Evolutionary conservation across 805 yeast genomes (phyloP).

Genomic region (Pichia phayaonensis): DNA sequence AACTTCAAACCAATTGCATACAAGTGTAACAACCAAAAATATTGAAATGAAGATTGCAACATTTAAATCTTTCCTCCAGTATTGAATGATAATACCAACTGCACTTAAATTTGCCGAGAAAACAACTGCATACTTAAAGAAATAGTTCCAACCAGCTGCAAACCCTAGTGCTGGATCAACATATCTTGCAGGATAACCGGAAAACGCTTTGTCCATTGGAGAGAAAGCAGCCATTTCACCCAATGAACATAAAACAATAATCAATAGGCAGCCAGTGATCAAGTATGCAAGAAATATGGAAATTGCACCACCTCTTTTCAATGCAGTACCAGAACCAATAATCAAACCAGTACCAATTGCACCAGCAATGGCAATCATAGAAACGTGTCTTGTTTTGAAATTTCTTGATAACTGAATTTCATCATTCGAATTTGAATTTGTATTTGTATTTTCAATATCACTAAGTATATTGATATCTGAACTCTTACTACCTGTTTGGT

Average conservation of each 20-base stretch:
- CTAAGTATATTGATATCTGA: not conserved
- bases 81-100: conserved; percentile 39
- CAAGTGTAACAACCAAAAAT: too few relatives aligned
- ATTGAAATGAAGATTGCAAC: conserved; percentile 39
- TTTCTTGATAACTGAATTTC: conserved; percentile 2
- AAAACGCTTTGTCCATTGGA: too few relatives aligned
- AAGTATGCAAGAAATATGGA: conserved; percentile 33
- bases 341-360: conserved; percentile 42
- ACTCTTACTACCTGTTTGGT: not conserved
- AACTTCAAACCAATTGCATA: conserved; percentile 32
- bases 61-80: conserved; percentile 41
- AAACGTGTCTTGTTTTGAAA: conserved; percentile 32
- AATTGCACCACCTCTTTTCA: conserved; percentile 36
- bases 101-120: conserved; percentile 41
- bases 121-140: conserved; percentile 38
- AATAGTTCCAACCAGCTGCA: too few relatives aligned
- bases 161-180: too few relatives aligned
- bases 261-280: conserved; percentile 37
- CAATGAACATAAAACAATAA: conserved; percentile 34
- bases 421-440: too few relatives aligned
- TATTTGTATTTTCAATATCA: not conserved
- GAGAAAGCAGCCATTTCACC: conserved; percentile 42
- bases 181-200: too few relatives aligned
- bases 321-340: conserved; percentile 35
- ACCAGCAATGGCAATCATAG: conserved; percentile 43